phyloP scores from a whole-genome alignment of 2,329 filamentous ascomycete genomes.

The Fonsecaea erecta region DNA sequence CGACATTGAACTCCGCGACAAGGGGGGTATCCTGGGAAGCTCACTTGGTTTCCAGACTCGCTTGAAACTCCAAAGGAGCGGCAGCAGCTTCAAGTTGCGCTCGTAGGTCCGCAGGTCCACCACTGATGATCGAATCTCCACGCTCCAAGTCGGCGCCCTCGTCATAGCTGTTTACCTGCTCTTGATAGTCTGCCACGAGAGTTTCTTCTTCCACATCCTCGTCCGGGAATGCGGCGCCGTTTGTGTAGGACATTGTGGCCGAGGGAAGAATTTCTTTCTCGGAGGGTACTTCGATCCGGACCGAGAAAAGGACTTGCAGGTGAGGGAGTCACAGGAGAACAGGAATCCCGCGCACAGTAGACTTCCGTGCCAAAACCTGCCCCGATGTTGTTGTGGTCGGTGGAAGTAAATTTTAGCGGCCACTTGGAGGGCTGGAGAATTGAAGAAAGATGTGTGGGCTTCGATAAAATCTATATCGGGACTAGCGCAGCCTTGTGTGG shows the following conservation, averaged over 20 bases:
- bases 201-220: slow-evolving; percentile 96
- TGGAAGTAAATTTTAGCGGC: background rate
- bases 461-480: slow-evolving; percentile 4
- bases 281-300: background rate
- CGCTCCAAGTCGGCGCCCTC: slow-evolving; percentile 77
- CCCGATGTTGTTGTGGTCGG: background rate
- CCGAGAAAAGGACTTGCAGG: background rate
- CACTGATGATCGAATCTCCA: slow-evolving; percentile 66
- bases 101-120: slow-evolving; percentile 85
- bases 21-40: slow-evolving; percentile 49
- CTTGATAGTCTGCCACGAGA: slow-evolving; percentile 91
- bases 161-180: slow-evolving; percentile 95
- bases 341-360: background rate
- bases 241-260: slow-evolving; percentile 52
- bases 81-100: slow-evolving; percentile 88
- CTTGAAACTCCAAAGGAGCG: slow-evolving; percentile 93
- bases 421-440: background rate
- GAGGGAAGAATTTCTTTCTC: background rate
- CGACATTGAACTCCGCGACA: background rate
- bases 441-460: slow-evolving; percentile 12
- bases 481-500: slow-evolving; percentile 16
- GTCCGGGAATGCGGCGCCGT: slow-evolving; percentile 54
- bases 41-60: slow-evolving; percentile 94
- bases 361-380: background rate
- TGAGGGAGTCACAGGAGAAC: background rate